Evolutionary conservation across 1,284 basidiomycete species (phyloP).

Genomic region (Amylostereum areolatum): DNA sequence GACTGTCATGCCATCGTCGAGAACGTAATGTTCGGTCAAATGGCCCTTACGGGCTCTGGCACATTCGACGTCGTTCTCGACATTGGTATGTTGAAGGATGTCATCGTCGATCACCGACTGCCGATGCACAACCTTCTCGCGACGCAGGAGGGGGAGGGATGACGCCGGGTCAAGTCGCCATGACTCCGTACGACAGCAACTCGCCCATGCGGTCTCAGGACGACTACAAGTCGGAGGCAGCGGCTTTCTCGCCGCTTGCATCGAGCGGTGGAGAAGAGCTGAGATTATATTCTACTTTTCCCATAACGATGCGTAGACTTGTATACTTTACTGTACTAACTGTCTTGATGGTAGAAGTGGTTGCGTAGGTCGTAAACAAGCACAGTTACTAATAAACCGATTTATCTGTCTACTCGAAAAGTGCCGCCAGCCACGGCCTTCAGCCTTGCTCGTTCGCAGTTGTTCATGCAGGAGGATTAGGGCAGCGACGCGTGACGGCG

Average conservation of each 20-base stretch:
- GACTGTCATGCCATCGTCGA: conserved; percentile 98
- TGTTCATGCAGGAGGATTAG: too few relatives aligned
- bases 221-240: conserved; percentile 76
- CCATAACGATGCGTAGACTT: too few relatives aligned
- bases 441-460: too few relatives aligned
- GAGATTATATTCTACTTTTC: too few relatives aligned
- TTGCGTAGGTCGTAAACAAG: too few relatives aligned
- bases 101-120: conserved; percentile 93
- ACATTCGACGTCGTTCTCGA: conserved; percentile 95
- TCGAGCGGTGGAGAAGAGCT: conserved; percentile 85
- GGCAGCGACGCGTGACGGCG: too few relatives aligned
- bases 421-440: too few relatives aligned
- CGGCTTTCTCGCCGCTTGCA: conserved; percentile 92
- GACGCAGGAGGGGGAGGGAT: conserved; percentile 83
- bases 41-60: conserved; percentile 97
- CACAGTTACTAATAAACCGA: too few relatives aligned
- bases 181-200: conserved; percentile 93
- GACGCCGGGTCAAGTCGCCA: conserved; percentile 85
- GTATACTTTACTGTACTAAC: too few relatives aligned
- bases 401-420: too few relatives aligned
- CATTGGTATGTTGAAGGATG: conserved; percentile 98
- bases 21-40: conserved; percentile 97
- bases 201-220: conserved; percentile 76
- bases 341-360: too few relatives aligned
- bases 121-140: conserved; percentile 84